Conservation (phyloP, 306 rosid species). For the Albizia julibrissin region DNA sequence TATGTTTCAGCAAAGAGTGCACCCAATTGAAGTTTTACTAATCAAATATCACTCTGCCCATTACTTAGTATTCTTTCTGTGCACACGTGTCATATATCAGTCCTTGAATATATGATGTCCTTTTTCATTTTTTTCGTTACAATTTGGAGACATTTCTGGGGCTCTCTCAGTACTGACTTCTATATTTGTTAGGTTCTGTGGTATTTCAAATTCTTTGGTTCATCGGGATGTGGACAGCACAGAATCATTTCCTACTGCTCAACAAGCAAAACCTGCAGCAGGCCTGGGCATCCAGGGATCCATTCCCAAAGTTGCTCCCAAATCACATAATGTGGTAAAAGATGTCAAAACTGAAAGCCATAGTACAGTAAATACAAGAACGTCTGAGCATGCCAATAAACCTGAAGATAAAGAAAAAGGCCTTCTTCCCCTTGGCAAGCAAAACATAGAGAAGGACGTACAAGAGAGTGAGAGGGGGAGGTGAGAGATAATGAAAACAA, state of each 20-base stretch:
- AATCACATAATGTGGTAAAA: constrained; percentile 49
- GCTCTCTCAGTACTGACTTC: constrained; percentile 29
- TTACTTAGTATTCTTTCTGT: background rate
- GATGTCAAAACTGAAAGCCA: constrained; percentile 64
- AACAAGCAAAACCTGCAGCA: constrained; percentile 43
- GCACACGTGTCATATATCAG: background rate
- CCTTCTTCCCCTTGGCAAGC: constrained; percentile 53
- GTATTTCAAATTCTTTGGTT: constrained; percentile 72
- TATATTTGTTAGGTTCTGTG: constrained; percentile 71
- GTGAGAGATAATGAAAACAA: too few species aligned
- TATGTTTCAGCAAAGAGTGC: background rate
- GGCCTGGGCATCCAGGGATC: constrained; percentile 37
- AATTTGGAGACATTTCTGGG: constrained; percentile 10
- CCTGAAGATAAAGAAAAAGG: constrained; percentile 54
- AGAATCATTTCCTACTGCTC: constrained; percentile 41
- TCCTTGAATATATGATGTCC: constrained; percentile 11
- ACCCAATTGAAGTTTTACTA: background rate
- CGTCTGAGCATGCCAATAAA: constrained; percentile 50
- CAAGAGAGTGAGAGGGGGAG: too few species aligned
- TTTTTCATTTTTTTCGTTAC: background rate
- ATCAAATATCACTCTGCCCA: background rate
- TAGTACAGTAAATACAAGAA: constrained; percentile 46
- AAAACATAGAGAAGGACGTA: too few species aligned
- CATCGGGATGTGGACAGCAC: constrained; percentile 53
- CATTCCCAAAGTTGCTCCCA: constrained; percentile 47